A percentile compares a stretch with the other conserved stretches of the same genome.
Evolutionary conservation across 306 rosid species (phyloP).

Genomic region (Sophora flavescens): DNA sequence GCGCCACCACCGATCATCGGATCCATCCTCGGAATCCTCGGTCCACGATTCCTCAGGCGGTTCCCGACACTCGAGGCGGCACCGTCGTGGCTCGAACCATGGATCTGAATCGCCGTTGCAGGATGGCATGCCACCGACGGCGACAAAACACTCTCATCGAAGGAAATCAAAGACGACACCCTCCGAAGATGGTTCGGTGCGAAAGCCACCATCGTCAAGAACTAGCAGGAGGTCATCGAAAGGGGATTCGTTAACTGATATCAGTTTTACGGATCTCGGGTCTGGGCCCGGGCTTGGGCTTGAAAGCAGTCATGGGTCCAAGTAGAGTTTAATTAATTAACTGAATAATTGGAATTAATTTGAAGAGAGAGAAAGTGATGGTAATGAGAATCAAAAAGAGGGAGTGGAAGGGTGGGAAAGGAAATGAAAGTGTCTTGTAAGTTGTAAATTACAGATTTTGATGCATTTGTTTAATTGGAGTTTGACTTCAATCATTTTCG

Average conservation of each 20-base stretch:
- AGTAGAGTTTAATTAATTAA: slow-evolving; percentile 21
- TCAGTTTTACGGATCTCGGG: slow-evolving; percentile 46
- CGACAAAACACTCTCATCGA: slow-evolving; percentile 45
- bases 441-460: slow-evolving; percentile 40
- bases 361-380: slow-evolving; percentile 18
- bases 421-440: slow-evolving; percentile 5
- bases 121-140: slow-evolving; percentile 45
- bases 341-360: background rate
- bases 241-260: slow-evolving; percentile 63
- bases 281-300: background rate
- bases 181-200: slow-evolving; percentile 55
- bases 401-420: background rate
- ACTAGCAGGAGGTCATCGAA: slow-evolving; percentile 52
- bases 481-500: background rate
- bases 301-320: background rate
- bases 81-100: slow-evolving; percentile 43
- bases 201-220: slow-evolving; percentile 39
- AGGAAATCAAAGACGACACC: slow-evolving; percentile 64
- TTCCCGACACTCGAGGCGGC: slow-evolving; percentile 53
- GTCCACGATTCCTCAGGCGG: slow-evolving; percentile 52
- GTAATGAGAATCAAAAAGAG: background rate
- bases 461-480: slow-evolving; percentile 22
- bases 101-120: slow-evolving; percentile 48
- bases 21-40: slow-evolving; percentile 48
- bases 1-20: slow-evolving; percentile 58